These are phyloP conservation scores for Trichoderma virens DNA, from an alignment of 495 filamentous ascomycete species.

Conservation along the genomic window DNA sequence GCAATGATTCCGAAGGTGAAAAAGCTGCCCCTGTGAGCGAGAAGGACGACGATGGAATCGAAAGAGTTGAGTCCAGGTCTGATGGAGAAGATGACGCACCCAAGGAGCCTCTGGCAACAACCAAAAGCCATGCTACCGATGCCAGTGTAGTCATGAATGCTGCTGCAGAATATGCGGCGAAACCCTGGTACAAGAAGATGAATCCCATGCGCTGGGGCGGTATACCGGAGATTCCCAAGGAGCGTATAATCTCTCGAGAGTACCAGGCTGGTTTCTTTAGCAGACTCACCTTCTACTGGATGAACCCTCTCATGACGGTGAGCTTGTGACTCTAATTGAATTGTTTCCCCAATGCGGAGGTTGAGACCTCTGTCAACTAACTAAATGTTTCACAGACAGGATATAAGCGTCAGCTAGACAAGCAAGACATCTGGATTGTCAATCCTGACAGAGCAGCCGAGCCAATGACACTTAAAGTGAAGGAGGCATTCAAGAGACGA, in stretches of 20 bases:
- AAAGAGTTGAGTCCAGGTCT: background rate
- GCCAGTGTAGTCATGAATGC: conserved; percentile 31
- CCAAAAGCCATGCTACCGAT: conserved; percentile 38
- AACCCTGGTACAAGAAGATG: conserved; percentile 51
- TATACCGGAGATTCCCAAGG: conserved; percentile 52
- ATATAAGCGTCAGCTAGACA: conserved; percentile 75
- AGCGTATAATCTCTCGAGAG: conserved; percentile 47
- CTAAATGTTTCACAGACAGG: conserved; percentile 44
- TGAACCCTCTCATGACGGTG: conserved; percentile 60
- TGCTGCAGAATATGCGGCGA: conserved; percentile 22
- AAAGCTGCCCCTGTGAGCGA: conserved; percentile 17
- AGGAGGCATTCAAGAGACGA: conserved; percentile 58
- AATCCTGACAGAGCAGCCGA: conserved; percentile 73
- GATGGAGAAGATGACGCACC: background rate
- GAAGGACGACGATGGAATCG: conserved; percentile 11
- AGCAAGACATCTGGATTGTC: conserved; percentile 79
- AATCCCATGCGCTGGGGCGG: conserved; percentile 58
- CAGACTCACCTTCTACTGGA: conserved; percentile 58
- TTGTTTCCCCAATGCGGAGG: no score
- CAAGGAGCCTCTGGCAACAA: conserved; percentile 24
- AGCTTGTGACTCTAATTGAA: conserved; percentile 18
- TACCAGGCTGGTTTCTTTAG: conserved; percentile 53
- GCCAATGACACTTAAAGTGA: conserved; percentile 53
- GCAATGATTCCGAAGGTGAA: conserved; percentile 13
- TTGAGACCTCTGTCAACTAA: background rate